Percentiles rank a stretch among this genome's conserved stretches.
Evolutionary conservation across 2,329 filamentous ascomycete species (phyloP).

Genomic region (Diplodia seriata): DNA sequence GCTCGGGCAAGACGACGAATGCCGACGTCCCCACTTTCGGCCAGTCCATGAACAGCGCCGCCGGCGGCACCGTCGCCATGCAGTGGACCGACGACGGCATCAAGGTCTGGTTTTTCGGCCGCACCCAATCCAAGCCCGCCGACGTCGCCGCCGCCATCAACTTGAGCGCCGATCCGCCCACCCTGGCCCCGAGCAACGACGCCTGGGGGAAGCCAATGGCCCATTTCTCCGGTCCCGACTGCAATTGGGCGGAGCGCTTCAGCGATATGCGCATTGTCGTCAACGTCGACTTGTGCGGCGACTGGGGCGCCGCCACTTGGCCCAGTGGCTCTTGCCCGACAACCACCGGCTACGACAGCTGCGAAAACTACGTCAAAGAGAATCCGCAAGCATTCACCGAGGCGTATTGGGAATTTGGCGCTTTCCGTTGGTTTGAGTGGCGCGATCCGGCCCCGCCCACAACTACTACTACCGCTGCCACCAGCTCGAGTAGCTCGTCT

Average conservation of each 20-base stretch:
- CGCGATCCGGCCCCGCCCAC: not conserved
- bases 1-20: not conserved
- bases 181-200: constrained; percentile 35
- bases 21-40: constrained; percentile 45
- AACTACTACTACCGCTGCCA: not conserved
- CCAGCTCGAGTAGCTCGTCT: not conserved
- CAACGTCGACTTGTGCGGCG: constrained; percentile 60
- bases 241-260: constrained; percentile 55
- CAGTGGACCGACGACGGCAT: constrained; percentile 49
- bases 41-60: constrained; percentile 43
- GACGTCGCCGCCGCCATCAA: constrained; percentile 37
- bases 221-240: constrained; percentile 48
- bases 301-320: constrained; percentile 66
- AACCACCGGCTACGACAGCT: constrained; percentile 57
- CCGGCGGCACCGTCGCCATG: constrained; percentile 52
- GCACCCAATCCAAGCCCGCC: constrained; percentile 1
- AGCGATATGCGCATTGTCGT: constrained; percentile 49
- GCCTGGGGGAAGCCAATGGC: constrained; percentile 43
- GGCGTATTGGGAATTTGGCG: constrained; percentile 47
- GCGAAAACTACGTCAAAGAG: constrained; percentile 43
- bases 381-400: constrained; percentile 43
- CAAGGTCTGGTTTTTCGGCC: constrained; percentile 49
- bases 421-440: constrained; percentile 34
- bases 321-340: constrained; percentile 34
- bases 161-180: constrained; percentile 17